Base-by-base conservation (phyloP, 257 asterid species). In the Solanum habrochaites region DNA sequence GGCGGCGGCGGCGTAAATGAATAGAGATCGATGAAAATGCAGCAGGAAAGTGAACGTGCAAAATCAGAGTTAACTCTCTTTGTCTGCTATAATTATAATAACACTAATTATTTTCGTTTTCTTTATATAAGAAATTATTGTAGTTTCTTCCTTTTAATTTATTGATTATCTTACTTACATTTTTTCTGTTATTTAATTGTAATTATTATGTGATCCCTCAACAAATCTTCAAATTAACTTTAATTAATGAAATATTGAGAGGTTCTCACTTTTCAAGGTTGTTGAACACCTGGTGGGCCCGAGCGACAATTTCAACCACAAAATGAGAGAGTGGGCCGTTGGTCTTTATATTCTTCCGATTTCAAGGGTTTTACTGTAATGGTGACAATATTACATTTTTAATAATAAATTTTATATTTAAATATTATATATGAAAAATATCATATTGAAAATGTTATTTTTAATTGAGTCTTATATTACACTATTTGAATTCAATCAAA, bases 1-100 rank as follows among this genome's bases (percentile, higher is more conserved):
- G 45, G 25, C 77, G 45, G 21, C 75, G 37, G 81, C 31, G 7
- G 37, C 27, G 83, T 10, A 49, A 27, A 45, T 78, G 13, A 45
- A 64, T 29, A 29, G 42, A 18, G 21, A 66, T 32, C 39, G 18
- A 77, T 69, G 42, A 67, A 78, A 80, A 85, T 85, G 88, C 69
- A 27, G 84, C 62, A 29, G 42, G 77, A 18, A 45, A 16, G 27
- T 14, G 73, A 23, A 56, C 11, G 85, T 29, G 80, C 20, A 64
- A 18, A 9, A 16, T 80, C 69, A 16, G 20, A 27, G 21, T 81
- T 47, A 15, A 37, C 39, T 37, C 39, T 37, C 39, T 37, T 37
- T 37, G 39, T 37, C 39, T 37, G 39, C 7, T 37, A 37, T 37
- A 37, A 37, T 37, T 37, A 37, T 37, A 37, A 37, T 35, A 35